phyloP scores from a whole-genome alignment of 129 eudicot genomes.

The Tanacetum coccineum region DNA sequence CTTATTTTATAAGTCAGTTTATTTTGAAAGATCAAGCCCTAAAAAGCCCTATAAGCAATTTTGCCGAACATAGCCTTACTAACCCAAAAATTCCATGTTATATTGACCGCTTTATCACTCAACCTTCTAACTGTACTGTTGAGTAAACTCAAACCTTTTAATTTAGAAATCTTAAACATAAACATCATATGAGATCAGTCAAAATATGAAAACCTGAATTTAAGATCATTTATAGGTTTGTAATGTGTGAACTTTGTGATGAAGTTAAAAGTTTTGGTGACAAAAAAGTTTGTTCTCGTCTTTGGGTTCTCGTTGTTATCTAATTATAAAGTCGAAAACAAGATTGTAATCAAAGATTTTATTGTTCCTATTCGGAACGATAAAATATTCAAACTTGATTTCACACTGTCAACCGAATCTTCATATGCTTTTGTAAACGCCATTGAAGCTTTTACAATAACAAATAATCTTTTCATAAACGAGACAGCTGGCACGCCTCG shows the following conservation, averaged over 20 bases:
- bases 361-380: constrained; percentile 25
- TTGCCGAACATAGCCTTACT: no score
- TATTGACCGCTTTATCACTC: neutral
- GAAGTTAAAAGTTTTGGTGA: no score
- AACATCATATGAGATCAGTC: no score
- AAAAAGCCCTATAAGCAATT: no score
- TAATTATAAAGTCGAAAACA: constrained; percentile 21
- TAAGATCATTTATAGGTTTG: no score
- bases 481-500: neutral
- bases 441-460: constrained; percentile 48
- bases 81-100: neutral
- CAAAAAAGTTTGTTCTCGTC: no score
- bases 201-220: no score
- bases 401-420: constrained; percentile 24
- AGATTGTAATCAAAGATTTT: constrained; percentile 33
- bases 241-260: no score
- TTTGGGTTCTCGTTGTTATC: constrained; percentile 34
- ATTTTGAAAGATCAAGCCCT: no score
- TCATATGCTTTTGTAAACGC: constrained; percentile 55
- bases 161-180: no score
- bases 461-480: constrained; percentile 12
- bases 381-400: constrained; percentile 20
- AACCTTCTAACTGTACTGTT: constrained; percentile 46
- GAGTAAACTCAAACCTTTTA: no score
- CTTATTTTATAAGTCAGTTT: no score